A percentile compares a stretch with the other conserved stretches of the same genome.
These are phyloP conservation scores for Mrakia blollopis DNA, from an alignment of 768 basidiomycete species.

Conservation along the genomic window DNA sequence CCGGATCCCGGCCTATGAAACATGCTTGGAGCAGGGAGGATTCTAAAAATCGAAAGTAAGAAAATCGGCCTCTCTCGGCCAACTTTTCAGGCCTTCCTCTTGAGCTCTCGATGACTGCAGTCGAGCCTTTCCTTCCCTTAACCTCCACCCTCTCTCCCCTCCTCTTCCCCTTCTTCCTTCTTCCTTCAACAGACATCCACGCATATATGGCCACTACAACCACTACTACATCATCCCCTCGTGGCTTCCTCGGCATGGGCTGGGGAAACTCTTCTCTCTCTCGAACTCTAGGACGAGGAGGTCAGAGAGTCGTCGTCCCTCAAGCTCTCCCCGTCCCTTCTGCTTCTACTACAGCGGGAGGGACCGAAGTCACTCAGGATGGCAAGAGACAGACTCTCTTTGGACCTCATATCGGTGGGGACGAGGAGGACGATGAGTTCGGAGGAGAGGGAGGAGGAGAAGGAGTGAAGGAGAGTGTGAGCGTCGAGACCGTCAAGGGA, in stretches of 20 bases:
- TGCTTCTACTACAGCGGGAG: background rate
- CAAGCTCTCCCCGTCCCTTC: background rate
- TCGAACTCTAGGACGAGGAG: slow-evolving; percentile 26
- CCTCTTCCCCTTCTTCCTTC: background rate
- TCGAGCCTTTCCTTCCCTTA: background rate
- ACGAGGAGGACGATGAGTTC: slow-evolving; percentile 54
- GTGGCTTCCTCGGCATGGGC: background rate
- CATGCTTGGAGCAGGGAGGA: too few species aligned
- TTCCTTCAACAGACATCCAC: background rate
- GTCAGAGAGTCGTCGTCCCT: slow-evolving; percentile 6
- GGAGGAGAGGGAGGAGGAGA: slow-evolving; percentile 41
- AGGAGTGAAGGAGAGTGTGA: slow-evolving; percentile 56
- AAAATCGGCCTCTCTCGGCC: background rate
- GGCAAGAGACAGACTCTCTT: slow-evolving; percentile 72
- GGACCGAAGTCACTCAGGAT: background rate
- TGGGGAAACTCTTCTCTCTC: slow-evolving; percentile 31
- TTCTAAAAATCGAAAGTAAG: background rate
- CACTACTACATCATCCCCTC: background rate
- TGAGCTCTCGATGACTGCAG: too few species aligned
- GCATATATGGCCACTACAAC: background rate
- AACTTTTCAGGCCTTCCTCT: background rate
- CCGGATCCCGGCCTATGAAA: too few species aligned
- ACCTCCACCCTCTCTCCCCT: background rate
- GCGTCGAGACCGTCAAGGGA: slow-evolving; percentile 68
- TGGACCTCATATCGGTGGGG: slow-evolving; percentile 79